Percentiles rank a stretch among this genome's conserved stretches.
These are phyloP conservation scores for Boletus chippewaensis DNA, from an alignment of 1,284 basidiomycete genomes.

Conservation along the genomic window DNA sequence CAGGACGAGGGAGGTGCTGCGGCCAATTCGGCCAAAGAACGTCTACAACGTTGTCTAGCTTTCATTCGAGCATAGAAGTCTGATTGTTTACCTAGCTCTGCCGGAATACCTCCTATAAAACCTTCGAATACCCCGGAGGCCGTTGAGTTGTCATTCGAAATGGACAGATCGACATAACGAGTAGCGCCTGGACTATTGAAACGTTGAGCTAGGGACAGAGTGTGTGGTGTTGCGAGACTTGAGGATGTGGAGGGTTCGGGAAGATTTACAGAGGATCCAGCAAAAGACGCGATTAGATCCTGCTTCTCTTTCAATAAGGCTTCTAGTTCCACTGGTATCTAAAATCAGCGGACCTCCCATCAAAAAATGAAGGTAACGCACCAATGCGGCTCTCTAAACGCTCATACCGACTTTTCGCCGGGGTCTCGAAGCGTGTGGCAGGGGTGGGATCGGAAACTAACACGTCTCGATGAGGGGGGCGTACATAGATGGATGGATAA, in stretches of 20 bases:
- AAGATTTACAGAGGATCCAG: conserved; percentile 8
- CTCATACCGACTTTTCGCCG: conserved; percentile 51
- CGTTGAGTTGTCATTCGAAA: not conserved
- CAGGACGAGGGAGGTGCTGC: conserved; percentile 49
- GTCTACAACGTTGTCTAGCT: conserved; percentile 7
- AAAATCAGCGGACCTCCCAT: not conserved
- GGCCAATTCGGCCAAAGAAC: conserved; percentile 58
- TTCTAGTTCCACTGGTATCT: conserved; percentile 55
- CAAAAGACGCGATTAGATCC: conserved; percentile 8
- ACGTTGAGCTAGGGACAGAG: not conserved
- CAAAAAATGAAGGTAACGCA: conserved; percentile 33
- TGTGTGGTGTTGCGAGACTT: not conserved
- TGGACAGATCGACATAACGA: not conserved
- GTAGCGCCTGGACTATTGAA: not conserved
- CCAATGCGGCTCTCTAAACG: conserved; percentile 60
- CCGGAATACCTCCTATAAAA: not conserved
- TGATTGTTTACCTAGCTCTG: conserved; percentile 6
- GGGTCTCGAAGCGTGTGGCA: conserved; percentile 36
- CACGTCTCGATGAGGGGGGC: not conserved
- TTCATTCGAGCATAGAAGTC: not conserved
- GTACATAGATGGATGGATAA: not conserved
- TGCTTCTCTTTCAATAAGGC: conserved; percentile 38
- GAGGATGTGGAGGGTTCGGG: not conserved
- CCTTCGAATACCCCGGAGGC: not conserved
- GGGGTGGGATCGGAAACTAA: conserved; percentile 7